phyloP scores from a whole-genome alignment of 2,329 filamentous ascomycete genomes.

The Colletotrichum cordylinicola region DNA sequence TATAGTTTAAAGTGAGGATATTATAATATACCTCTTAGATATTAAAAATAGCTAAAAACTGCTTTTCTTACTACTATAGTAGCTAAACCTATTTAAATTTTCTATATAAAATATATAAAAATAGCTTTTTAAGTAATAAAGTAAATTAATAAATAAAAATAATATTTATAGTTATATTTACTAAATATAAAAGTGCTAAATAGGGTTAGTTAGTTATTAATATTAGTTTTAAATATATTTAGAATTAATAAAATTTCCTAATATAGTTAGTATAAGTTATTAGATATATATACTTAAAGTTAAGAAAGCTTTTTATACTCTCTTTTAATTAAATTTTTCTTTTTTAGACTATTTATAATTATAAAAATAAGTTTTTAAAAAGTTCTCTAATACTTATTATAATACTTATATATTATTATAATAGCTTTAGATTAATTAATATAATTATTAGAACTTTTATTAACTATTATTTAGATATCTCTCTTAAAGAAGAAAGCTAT shows the following conservation, averaged over 20 bases:
- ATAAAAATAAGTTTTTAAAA: background rate
- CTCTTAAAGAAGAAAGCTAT: fast-evolving
- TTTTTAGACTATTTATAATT: background rate
- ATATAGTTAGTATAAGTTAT: background rate
- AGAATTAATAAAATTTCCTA: background rate
- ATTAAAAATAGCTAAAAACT: background rate
- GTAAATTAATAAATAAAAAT: background rate
- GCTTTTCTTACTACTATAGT: background rate
- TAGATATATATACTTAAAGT: background rate
- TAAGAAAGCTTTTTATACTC: background rate
- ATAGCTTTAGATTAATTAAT: background rate
- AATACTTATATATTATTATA: background rate
- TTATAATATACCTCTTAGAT: background rate
- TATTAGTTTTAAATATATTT: background rate
- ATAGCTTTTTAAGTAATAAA: background rate
- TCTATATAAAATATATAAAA: background rate
- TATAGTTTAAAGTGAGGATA: background rate
- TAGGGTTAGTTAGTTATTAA: background rate
- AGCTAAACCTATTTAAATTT: background rate
- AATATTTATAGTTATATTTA: background rate
- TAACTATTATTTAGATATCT: background rate
- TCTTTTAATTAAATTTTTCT: background rate
- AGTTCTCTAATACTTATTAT: background rate
- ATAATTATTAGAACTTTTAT: background rate
- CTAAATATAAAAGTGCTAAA: background rate